Evolutionary conservation across 2,329 filamentous ascomycete genomes (phyloP).

Genomic region (Apiospora arundinis): DNA sequence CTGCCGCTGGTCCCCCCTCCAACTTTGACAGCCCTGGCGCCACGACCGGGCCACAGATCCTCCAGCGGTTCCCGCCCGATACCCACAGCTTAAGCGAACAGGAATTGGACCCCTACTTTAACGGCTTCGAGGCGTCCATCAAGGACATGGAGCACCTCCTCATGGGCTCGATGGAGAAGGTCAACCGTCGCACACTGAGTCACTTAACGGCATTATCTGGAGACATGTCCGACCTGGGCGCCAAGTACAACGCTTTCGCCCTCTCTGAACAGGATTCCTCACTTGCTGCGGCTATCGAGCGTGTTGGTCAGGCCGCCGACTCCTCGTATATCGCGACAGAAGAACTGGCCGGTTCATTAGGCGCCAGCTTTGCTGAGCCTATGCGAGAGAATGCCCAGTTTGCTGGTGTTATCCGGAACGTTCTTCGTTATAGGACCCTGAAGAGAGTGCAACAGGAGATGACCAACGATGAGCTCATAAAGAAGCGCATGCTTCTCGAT

Average conservation of each 20-base stretch:
- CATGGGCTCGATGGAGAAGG: slow-evolving; percentile 94
- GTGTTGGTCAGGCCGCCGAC: slow-evolving; percentile 92
- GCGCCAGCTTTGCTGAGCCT: slow-evolving; percentile 93
- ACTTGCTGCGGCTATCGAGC: slow-evolving; percentile 90
- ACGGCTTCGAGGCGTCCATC: slow-evolving; percentile 89
- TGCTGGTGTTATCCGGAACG: slow-evolving; percentile 87
- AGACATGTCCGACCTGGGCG: slow-evolving; percentile 91
- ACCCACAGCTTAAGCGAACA: slow-evolving; percentile 80
- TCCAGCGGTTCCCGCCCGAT: slow-evolving; percentile 83
- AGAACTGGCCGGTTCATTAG: slow-evolving; percentile 85
- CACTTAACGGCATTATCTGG: slow-evolving; percentile 84
- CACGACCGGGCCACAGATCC: slow-evolving; percentile 59
- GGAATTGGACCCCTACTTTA: slow-evolving; percentile 95
- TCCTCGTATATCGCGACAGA: slow-evolving; percentile 95
- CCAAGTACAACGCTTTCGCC: slow-evolving; percentile 96
- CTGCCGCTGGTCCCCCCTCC: slow-evolving; percentile 43
- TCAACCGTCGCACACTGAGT: slow-evolving; percentile 86
- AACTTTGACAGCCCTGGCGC: slow-evolving; percentile 45
- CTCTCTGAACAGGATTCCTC: slow-evolving; percentile 90
- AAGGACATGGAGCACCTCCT: slow-evolving; percentile 89
- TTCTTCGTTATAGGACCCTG: slow-evolving; percentile 86
- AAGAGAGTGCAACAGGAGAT: slow-evolving; percentile 98
- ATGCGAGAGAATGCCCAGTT: slow-evolving; percentile 99
- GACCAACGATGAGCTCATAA: slow-evolving; percentile 90
- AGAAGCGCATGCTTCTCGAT: slow-evolving; percentile 82